Evolutionary conservation across 2,329 filamentous ascomycete genomes (phyloP), one percentile per base, ranked within the genome.

Genomic region (Pyricularia sp.): DNA sequence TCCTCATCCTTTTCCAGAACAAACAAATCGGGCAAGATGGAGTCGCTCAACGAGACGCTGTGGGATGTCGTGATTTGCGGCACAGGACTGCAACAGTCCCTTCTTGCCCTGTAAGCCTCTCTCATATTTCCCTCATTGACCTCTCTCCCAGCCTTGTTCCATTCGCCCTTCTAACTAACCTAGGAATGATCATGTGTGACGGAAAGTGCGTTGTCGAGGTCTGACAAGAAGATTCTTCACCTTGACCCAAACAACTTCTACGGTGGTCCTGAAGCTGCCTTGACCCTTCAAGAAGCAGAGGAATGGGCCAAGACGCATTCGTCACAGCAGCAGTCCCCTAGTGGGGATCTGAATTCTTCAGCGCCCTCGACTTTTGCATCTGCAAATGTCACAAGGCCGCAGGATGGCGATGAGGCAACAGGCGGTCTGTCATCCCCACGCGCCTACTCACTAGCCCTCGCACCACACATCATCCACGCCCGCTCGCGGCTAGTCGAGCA

Each of bases 231-330:
- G 75, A 87, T 97, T 73, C 86, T 98, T 70, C 94, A 98, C 78
- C 83, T 97, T 77, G 94, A 98, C 77, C 86, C 87, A 72, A 94
- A 97, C 81, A 85, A 89, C 71, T 97, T 92, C 79, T 98, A 98
- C 80, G 94, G 94, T 74, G 92, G 91, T 68, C 78, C 89, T 58
- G 93, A 97, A 77, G 93, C 94, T 71, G 92, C 93, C 2, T 86
- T 98, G 73, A 95, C 89, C 78, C 82, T 97, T 50, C 86, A 92
- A 71, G 94, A 97, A 77, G 89, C 88, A 55, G 89, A 94, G 73
- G 83, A 85, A 55, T 98, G 93, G 93, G 88, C 84, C 64, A 80
- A 82, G 65, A 73, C 74, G 68, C 74, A 82, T 65, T 73, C 30
- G 17, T n/a, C 28, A 42, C 36, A 7, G 28, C 12, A 58, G 33